These are phyloP conservation scores for Leccinum fibrillosum DNA, from an alignment of 768 basidiomycete species.

Conservation along the genomic window DNA sequence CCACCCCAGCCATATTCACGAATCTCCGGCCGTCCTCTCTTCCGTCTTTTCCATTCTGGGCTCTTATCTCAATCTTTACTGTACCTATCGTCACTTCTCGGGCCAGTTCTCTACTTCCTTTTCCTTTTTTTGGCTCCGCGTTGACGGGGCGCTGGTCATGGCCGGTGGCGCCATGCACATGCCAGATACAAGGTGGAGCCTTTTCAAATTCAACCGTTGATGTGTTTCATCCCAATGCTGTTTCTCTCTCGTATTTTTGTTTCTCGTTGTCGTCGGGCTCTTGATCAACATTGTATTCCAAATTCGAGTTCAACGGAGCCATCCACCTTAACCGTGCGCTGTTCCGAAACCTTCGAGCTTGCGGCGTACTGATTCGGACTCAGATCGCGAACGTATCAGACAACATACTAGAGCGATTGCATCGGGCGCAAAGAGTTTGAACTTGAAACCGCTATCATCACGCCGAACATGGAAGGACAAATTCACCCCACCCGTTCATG, in stretches of 20 bases:
- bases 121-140: not conserved
- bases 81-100: not conserved
- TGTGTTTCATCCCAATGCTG: not conserved
- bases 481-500: not conserved
- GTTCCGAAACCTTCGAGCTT: not conserved
- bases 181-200: slow-evolving; percentile 19
- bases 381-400: not conserved
- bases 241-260: not conserved
- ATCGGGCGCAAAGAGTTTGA: not conserved
- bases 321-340: not conserved
- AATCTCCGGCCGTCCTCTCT: not conserved
- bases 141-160: not conserved
- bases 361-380: not conserved
- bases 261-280: not conserved
- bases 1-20: not conserved
- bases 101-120: not conserved
- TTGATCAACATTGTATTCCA: not conserved
- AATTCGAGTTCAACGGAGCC: not conserved
- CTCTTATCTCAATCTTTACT: not conserved
- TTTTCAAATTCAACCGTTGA: slow-evolving; percentile 20
- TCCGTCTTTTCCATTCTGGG: not conserved
- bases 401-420: not conserved
- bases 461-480: not conserved
- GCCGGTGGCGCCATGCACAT: not conserved
- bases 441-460: not conserved